phyloP scores from a whole-genome alignment of 805 yeast species.

The Candida easanensis region DNA sequence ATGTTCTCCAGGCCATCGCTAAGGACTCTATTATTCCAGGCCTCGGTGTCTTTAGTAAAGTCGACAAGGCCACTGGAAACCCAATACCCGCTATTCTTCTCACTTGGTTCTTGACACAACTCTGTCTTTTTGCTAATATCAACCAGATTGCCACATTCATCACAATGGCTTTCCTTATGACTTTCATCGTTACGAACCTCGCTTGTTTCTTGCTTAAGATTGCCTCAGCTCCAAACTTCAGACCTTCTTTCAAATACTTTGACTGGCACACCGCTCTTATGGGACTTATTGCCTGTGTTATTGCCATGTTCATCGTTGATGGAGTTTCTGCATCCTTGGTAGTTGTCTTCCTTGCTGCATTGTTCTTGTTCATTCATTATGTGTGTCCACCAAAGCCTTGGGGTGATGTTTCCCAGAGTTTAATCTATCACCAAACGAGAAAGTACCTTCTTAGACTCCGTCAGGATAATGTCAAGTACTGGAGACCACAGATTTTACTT shows the following conservation, averaged over 20 bases:
- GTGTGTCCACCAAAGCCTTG: slow-evolving; percentile 92
- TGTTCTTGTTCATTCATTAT: slow-evolving; percentile 82
- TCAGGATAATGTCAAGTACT: slow-evolving; percentile 92
- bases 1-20: slow-evolving; percentile 86
- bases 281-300: slow-evolving; percentile 67
- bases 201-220: slow-evolving; percentile 88
- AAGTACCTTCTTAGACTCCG: slow-evolving; percentile 79
- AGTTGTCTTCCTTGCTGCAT: slow-evolving; percentile 56
- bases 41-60: slow-evolving; percentile 53
- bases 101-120: slow-evolving; percentile 82
- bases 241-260: slow-evolving; percentile 92
- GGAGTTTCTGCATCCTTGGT: slow-evolving; percentile 83
- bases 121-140: slow-evolving; percentile 84
- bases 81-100: slow-evolving; percentile 65
- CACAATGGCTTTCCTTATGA: slow-evolving; percentile 96
- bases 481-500: slow-evolving; percentile 94
- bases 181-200: slow-evolving; percentile 88
- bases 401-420: slow-evolving; percentile 97
- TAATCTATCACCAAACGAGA: slow-evolving; percentile 95
- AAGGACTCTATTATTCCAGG: slow-evolving; percentile 88
- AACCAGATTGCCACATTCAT: slow-evolving; percentile 93
- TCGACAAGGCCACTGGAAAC: slow-evolving; percentile 44
- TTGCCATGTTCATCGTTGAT: slow-evolving; percentile 94
- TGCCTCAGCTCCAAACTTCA: slow-evolving; percentile 96
- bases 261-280: slow-evolving; percentile 74